Evolutionary conservation across 345 rosid genomes (phyloP).

Genomic region (Murraya paniculata): DNA sequence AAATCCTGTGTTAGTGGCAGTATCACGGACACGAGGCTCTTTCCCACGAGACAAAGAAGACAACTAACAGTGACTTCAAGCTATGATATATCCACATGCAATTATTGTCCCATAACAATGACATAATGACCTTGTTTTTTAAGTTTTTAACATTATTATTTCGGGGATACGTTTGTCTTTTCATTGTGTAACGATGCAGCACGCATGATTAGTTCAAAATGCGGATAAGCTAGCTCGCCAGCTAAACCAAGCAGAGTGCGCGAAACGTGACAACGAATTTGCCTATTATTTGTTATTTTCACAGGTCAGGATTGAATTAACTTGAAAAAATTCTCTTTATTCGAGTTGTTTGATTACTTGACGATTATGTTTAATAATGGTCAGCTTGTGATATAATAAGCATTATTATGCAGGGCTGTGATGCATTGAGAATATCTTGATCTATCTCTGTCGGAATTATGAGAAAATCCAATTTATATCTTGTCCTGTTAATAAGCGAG

Average conservation of each 20-base stretch:
- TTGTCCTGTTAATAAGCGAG: background rate
- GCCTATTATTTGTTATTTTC: background rate
- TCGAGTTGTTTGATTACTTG: too few species aligned
- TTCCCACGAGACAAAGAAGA: constrained; percentile 22
- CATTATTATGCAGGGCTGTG: background rate
- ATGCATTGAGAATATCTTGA: background rate
- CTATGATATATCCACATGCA: too few species aligned
- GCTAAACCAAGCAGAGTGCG: background rate
- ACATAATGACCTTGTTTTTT: background rate
- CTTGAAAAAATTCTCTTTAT: too few species aligned
- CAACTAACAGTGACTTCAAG: background rate
- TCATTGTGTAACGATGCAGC: background rate
- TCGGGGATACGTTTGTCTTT: background rate
- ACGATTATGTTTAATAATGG: background rate
- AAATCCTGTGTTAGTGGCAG: background rate
- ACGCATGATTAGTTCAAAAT: background rate
- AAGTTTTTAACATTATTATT: background rate
- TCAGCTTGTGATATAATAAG: background rate
- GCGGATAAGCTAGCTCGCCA: background rate
- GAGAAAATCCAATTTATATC: background rate
- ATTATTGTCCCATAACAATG: background rate
- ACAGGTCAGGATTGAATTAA: background rate
- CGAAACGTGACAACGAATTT: background rate
- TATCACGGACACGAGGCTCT: constrained; percentile 19
- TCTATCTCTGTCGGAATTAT: background rate